Base-by-base conservation (phyloP, 176 grass and related monocot species). In the Pontederia paniculata region DNA sequence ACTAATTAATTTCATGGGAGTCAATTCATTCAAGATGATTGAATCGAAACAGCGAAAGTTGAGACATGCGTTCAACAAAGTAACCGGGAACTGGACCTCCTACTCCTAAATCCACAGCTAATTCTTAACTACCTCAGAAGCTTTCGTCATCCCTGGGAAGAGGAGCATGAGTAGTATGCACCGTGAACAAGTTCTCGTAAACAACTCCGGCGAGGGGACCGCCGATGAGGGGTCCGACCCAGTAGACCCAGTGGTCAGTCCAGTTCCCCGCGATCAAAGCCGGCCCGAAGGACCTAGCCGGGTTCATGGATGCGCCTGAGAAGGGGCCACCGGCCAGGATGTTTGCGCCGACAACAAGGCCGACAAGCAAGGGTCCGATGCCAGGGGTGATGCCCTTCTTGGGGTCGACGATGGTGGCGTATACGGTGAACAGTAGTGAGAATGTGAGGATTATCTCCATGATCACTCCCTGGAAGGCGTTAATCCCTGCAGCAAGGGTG, bases 371-470 rank as follows among this genome's bases (percentile, higher is more conserved):
- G 16, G 80, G 82, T 0, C 85, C 85, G 25, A 86, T 44, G 23
- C 45, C 42, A 0, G 73, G 65, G 0, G 42, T 63, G 52, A 83
- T 50, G 52, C 44, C 8, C 59, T 69, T 77, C 10, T 70, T 79
- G 22, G 47, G 76, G 68, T 96, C 82, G 5, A 96, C 76, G 60
- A 96, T 28, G 53, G 85, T 86, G 15, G 67, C 79, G 70, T 89
- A 89, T 16, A 89, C 79, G 0, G 79, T 21, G 90, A 96, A 96
- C 59, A 89, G 85, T 45, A 89, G 74, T 41, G 85, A 87, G 73
- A 96, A 96, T 28, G 91, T 96, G 79, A 96, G 76, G 25, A 87
- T 76, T 8, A 31, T 69, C 72, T 96, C 90, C 90, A 89, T 81
- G 16, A 76, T 17, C 23, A 86, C 76, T 6, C 82, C 90, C 46